Evolutionary conservation across 768 basidiomycete genomes (phyloP).

Genomic region (Psilocybe subaeruginosa): DNA sequence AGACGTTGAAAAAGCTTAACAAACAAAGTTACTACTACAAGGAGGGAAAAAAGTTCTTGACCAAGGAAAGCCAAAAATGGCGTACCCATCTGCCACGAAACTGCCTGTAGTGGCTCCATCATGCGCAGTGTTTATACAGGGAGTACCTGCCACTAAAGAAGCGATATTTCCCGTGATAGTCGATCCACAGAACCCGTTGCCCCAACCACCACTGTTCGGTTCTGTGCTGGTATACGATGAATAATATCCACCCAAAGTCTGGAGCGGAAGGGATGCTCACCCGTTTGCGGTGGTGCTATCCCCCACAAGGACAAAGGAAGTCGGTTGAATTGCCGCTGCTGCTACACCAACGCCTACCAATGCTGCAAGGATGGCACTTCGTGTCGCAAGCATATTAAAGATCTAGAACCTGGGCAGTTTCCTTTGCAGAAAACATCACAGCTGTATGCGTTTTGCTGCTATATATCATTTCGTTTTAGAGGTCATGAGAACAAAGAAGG

Average conservation of each 20-base stretch:
- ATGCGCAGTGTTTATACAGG: conserved; percentile 43
- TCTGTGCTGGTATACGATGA: conserved; percentile 26
- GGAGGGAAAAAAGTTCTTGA: too few relatives aligned
- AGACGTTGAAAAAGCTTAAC: conserved; percentile 33
- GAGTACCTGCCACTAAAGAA: conserved; percentile 32
- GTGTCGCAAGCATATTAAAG: background rate
- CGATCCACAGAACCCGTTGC: conserved; percentile 44
- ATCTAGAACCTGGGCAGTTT: too few relatives aligned
- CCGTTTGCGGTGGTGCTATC: conserved; percentile 44
- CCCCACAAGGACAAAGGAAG: conserved; percentile 42
- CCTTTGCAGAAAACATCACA: too few relatives aligned
- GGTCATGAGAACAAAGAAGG: too few relatives aligned
- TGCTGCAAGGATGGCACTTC: background rate
- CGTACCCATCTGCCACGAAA: conserved; percentile 39
- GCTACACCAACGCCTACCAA: background rate
- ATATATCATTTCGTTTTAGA: too few relatives aligned
- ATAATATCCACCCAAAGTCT: background rate
- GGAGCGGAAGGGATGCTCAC: conserved; percentile 15
- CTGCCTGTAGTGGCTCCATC: conserved; percentile 45
- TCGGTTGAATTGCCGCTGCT: conserved; percentile 16
- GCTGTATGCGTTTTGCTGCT: too few relatives aligned
- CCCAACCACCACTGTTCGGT: conserved; percentile 43
- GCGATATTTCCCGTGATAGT: conserved; percentile 32
- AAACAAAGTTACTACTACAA: background rate
- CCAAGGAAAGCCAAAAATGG: too few relatives aligned